phyloP scores from a whole-genome alignment of 306 rosid genomes.

The Trichosanthes cucumerina region DNA sequence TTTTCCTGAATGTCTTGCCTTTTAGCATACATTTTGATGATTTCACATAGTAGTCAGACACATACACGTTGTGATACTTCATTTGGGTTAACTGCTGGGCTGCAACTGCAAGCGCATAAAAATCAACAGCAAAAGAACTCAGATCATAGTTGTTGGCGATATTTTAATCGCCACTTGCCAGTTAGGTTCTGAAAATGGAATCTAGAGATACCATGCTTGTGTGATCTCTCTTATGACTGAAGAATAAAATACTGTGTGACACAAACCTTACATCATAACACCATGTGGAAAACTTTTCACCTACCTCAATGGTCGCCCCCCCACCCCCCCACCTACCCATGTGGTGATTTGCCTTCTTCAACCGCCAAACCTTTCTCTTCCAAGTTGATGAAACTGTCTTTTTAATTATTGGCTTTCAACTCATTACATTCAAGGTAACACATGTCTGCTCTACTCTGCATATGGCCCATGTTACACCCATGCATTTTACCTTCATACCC shows the following conservation, averaged over 20 bases:
- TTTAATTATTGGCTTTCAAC: conserved; percentile 2
- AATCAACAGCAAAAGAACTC: background rate
- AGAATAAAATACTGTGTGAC: conserved; percentile 4
- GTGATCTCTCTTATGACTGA: background rate
- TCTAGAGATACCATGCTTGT: background rate
- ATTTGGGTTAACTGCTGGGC: background rate
- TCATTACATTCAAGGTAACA: background rate
- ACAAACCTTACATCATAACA: conserved; percentile 4
- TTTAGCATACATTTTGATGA: background rate
- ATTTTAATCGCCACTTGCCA: conserved; percentile 1
- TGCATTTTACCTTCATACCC: background rate
- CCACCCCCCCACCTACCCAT: conserved; percentile 18
- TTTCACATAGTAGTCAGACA: background rate
- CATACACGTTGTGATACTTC: background rate
- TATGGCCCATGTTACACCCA: conserved; percentile 7
- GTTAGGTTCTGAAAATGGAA: background rate
- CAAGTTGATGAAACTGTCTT: background rate
- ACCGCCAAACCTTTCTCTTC: conserved; percentile 14
- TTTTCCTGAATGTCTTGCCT: background rate
- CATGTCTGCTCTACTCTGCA: conserved; percentile 5
- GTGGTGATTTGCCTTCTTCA: conserved; percentile 9
- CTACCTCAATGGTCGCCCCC: conserved; percentile 12
- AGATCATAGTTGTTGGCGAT: background rate
- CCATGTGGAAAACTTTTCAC: conserved; percentile 20
- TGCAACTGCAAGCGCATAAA: background rate